Percentiles rank a stretch among this genome's conserved stretches.
phyloP scores from a whole-genome alignment of 2,329 filamentous ascomycete species.

The Parafenestella ontariensis region DNA sequence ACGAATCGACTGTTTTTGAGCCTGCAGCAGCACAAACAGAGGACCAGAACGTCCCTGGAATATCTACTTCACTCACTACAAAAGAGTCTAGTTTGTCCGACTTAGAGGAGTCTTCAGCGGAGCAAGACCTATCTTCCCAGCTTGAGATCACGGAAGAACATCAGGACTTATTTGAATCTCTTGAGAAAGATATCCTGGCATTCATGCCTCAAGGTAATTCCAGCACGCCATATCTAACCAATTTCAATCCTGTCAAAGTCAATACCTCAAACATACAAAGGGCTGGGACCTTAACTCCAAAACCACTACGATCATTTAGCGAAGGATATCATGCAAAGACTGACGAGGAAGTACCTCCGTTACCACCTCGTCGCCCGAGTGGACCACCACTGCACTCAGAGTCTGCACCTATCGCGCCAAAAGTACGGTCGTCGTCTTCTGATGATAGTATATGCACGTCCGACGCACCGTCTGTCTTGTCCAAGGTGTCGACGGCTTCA shows the following conservation, averaged over 20 bases:
- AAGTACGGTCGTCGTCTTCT: conserved; percentile 12
- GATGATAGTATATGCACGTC: conserved; percentile 16
- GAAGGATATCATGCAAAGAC: neutral
- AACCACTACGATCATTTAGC: conserved; percentile 15
- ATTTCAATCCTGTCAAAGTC: neutral
- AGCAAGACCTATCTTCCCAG: neutral
- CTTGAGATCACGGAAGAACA: conserved; percentile 3
- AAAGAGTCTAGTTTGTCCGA: neutral
- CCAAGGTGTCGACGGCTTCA: conserved; percentile 23
- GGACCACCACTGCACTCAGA: conserved; percentile 7
- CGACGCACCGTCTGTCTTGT: conserved; percentile 12
- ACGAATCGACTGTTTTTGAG: conserved; percentile 18
- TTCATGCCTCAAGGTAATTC: conserved; percentile 23
- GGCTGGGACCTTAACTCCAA: neutral
- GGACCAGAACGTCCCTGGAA: neutral
- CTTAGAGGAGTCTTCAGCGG: neutral
- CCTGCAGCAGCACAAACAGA: neutral
- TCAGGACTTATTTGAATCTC: conserved; percentile 12
- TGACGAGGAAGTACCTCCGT: conserved; percentile 11
- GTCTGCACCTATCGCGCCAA: neutral
- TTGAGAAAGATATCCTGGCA: conserved; percentile 23
- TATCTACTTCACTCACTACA: neutral
- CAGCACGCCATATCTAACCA: conserved; percentile 5
- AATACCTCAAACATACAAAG: neutral
- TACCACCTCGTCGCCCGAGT: conserved; percentile 31